These are phyloP conservation scores for Aspergillus fructus DNA, from an alignment of 2,329 filamentous ascomycete species.

Conservation along the genomic window DNA sequence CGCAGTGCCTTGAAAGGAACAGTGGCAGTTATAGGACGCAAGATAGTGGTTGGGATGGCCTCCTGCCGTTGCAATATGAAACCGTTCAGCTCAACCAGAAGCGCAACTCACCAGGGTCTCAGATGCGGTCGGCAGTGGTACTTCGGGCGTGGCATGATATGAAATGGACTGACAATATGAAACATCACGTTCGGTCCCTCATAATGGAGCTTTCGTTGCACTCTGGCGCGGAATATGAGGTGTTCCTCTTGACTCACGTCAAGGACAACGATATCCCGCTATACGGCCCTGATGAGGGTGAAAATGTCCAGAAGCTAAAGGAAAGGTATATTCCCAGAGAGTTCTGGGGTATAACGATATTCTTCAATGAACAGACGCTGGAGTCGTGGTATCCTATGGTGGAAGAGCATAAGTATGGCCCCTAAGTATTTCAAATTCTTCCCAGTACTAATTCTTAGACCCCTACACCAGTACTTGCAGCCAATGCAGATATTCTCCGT, in stretches of 20 bases:
- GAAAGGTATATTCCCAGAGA: not conserved
- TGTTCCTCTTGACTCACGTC: not conserved
- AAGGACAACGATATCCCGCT: not conserved
- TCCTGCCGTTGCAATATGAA: not conserved
- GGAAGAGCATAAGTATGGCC: not conserved
- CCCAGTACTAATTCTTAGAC: not conserved
- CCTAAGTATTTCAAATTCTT: not conserved
- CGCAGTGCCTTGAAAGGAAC: not conserved
- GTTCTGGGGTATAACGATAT: not conserved
- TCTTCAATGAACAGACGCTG: not conserved
- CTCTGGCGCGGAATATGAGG: not conserved
- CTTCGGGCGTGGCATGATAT: not conserved
- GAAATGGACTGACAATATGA: not conserved
- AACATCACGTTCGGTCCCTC: not conserved
- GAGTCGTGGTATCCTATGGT: not conserved
- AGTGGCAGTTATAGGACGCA: not conserved
- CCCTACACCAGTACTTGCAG: not conserved
- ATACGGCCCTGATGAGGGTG: not conserved
- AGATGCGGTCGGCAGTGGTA: not conserved
- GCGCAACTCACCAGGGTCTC: not conserved
- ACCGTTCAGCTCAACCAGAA: not conserved
- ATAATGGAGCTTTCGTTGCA: not conserved
- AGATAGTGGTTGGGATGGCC: not conserved
- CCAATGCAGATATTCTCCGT: not conserved
- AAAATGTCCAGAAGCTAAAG: not conserved